These are phyloP conservation scores for Begonia masoniana DNA, from an alignment of 306 rosid species.

Conservation along the genomic window DNA sequence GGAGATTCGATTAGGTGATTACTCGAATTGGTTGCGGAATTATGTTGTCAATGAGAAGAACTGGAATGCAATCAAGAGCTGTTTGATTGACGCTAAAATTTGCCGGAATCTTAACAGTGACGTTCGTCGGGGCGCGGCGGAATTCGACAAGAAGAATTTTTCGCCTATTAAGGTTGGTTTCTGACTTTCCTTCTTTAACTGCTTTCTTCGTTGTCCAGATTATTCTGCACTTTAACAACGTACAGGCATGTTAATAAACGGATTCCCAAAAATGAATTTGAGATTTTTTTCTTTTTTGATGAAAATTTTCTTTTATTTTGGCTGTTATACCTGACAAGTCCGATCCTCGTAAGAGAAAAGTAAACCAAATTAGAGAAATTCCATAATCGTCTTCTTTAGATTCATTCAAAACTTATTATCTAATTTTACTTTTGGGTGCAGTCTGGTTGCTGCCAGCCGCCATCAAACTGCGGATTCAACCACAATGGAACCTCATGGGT, in stretches of 20 bases:
- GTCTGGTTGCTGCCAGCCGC: slow-evolving; percentile 92
- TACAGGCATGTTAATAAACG: too few relatives aligned
- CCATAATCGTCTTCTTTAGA: too few relatives aligned
- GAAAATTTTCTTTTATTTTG: too few relatives aligned
- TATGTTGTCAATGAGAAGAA: slow-evolving; percentile 44
- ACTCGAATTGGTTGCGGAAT: slow-evolving; percentile 57
- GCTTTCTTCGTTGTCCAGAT: neutral
- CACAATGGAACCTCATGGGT: slow-evolving; percentile 60
- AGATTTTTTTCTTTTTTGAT: too few relatives aligned
- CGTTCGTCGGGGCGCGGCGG: slow-evolving; percentile 16
- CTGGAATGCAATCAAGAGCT: slow-evolving; percentile 59
- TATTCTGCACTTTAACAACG: neutral
- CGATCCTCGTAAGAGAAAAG: too few relatives aligned
- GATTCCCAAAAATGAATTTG: too few relatives aligned
- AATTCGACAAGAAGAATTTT: slow-evolving; percentile 35
- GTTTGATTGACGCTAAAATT: slow-evolving; percentile 39
- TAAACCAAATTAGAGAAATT: too few relatives aligned
- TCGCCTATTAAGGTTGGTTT: slow-evolving; percentile 42
- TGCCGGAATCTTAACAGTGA: slow-evolving; percentile 33
- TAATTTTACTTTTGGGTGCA: neutral
- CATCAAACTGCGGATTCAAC: slow-evolving; percentile 48
- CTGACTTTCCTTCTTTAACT: slow-evolving; percentile 1
- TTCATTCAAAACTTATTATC: too few relatives aligned
- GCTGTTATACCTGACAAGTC: too few relatives aligned
- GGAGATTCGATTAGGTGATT: slow-evolving; percentile 40